A percentile compares a stretch with the other conserved stretches of the same genome.
Conservation (phyloP, 2,329 filamentous ascomycete species). For the Nigrospora sphaerica region DNA sequence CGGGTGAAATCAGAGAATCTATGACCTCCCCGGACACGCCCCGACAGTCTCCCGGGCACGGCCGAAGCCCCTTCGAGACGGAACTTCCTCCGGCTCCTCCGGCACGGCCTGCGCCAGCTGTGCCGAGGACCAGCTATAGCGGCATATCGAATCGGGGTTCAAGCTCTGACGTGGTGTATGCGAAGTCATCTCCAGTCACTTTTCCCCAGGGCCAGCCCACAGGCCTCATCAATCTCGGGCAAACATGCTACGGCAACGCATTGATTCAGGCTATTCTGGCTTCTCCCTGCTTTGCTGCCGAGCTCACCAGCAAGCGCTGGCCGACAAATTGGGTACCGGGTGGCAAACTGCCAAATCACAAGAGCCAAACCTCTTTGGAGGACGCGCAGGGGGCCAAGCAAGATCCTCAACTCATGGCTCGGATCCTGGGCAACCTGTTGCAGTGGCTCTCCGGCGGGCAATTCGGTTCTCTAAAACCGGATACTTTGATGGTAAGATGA, state of each 20-base stretch:
- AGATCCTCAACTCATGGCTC: constrained; percentile 52
- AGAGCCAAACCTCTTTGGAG: no score
- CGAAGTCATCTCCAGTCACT: constrained; percentile 28
- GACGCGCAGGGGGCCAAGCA: neutral
- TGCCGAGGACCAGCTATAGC: constrained; percentile 69
- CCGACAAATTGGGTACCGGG: constrained; percentile 58
- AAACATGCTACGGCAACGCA: constrained; percentile 91
- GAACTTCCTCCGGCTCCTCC: constrained; percentile 49
- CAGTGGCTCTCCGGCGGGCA: constrained; percentile 48
- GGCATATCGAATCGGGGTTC: constrained; percentile 46
- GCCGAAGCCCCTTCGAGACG: constrained; percentile 31
- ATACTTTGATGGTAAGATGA: constrained; percentile 48
- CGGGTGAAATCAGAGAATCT: constrained; percentile 53
- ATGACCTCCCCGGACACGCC: constrained; percentile 38
- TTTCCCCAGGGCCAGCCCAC: constrained; percentile 42
- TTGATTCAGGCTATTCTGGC: constrained; percentile 76
- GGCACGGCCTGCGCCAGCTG: constrained; percentile 58
- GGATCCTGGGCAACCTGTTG: constrained; percentile 52
- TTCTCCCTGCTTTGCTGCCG: constrained; percentile 60
- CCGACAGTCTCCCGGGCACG: constrained; percentile 3
- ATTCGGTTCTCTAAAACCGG: constrained; percentile 42
- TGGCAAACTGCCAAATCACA: constrained; percentile 31
- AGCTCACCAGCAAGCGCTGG: constrained; percentile 54
- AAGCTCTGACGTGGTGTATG: constrained; percentile 29
- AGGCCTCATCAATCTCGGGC: constrained; percentile 72